Base-by-base conservation (phyloP, 139 green algal species). In the Tetraselmis chui region DNA sequence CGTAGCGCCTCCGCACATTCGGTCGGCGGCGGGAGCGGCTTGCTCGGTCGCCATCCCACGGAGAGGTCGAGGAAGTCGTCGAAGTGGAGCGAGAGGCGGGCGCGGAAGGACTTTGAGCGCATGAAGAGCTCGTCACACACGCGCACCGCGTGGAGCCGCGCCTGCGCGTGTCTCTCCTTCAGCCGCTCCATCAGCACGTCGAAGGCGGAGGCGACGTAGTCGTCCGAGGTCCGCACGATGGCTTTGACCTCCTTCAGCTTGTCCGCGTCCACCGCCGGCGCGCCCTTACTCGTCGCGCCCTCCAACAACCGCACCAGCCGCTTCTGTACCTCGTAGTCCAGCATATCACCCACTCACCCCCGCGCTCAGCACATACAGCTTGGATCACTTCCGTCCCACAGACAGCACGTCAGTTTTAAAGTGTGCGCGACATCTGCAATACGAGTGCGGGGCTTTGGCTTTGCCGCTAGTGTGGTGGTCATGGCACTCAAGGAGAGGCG, bases 41-140 rank as follows among this genome's bases (percentile, higher is more conserved):
- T 79, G 24, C 79, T 77, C 5, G 32, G 11, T 2, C 30, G 58
- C n/a, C 59, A 81, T 5, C 88, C 88, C 11, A 89, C 2, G 29
- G 85, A 80, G 2, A 83, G 78, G 30, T 91, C 88, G 1, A 91
- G 79, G 29, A 91, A 87, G 27, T 74, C 30, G 1, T 59, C 59
- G 30, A 91, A 83, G 24, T 82, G 27, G 1, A 31, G 5, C 5
- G 80, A n/a, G 27, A 88, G 45, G 1, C 76, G 75, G 2, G 23
- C 1, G 1, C 87, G 80, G 76, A 91, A 91, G 28, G 76, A 27
- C 1, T 31, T 76, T 59, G 80, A 87, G 45, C 88, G 86, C 77
- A 81, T 74, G 59, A 91, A 89, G 0, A 91, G 85, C 83, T 87
- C 76, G 29, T 83, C 82, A 22, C 31, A 82, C 23, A 91, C 24